Conservation (phyloP, 805 yeast genomes). For the Myxozyma neglecta region DNA sequence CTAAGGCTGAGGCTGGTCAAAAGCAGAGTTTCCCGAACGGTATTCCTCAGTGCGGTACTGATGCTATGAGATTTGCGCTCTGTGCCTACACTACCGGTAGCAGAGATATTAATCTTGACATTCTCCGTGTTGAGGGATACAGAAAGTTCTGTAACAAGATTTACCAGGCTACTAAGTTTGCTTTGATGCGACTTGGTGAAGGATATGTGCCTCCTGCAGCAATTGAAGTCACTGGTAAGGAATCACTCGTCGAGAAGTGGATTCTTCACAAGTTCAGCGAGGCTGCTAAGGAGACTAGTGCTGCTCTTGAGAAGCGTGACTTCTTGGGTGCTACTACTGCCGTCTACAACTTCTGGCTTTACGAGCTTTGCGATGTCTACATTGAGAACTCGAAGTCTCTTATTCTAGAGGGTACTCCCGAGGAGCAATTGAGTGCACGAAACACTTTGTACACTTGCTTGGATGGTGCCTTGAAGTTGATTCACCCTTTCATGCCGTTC, state of each 20-base stretch:
- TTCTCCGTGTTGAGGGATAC: conserved; percentile 96
- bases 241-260: conserved; percentile 95
- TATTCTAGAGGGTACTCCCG: conserved; percentile 85
- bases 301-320: conserved; percentile 76
- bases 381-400: conserved; percentile 94
- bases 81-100: conserved; percentile 99
- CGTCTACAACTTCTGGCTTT: conserved; percentile 90
- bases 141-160: conserved; percentile 99
- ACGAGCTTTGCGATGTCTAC: conserved; percentile 94
- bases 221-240: conserved; percentile 64
- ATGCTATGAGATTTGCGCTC: conserved; percentile 94
- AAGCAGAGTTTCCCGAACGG: conserved; percentile 89
- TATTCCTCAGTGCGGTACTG: conserved; percentile 99
- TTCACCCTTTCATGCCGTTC: conserved; percentile 98
- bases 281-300: conserved; percentile 64
- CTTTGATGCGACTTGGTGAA: conserved; percentile 85
- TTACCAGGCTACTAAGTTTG: conserved; percentile 98
- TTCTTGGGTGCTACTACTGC: conserved; percentile 84
- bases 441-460: conserved; percentile 91
- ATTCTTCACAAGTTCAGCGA: conserved; percentile 80
- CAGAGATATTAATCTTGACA: conserved; percentile 94
- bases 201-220: conserved; percentile 79
- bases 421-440: conserved; percentile 78
- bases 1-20: conserved; percentile 86
- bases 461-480: conserved; percentile 85